Base-by-base conservation (phyloP, 2,329 filamentous ascomycete genomes). In the Diaporthe aspalathi region DNA sequence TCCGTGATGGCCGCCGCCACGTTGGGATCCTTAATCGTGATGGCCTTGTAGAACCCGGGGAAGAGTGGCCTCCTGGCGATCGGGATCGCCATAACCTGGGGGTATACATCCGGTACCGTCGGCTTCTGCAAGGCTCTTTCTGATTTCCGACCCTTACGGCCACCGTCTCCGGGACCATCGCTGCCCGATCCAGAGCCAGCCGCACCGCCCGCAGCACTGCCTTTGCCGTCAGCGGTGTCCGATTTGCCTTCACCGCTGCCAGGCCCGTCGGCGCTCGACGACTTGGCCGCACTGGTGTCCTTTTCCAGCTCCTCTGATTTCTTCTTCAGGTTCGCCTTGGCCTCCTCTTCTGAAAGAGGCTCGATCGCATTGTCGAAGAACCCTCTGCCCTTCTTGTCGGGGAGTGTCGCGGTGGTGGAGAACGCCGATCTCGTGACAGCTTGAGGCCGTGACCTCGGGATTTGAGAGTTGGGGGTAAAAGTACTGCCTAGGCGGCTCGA, bases 21-120 rank as follows among this genome's bases (percentile, higher is more conserved):
- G 76, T 96, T 93, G 22, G 93, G 93, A 78, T 99, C 94, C 79
- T 94, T 92, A 76, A 99, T 97, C 4, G 95, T 99, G 76, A 99
- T 96, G 12, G 96, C 95, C 83, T 99, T 99, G 85, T 99, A 99
- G 83, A 98, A 99, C 1, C 96, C 96, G 1, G 96, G 96, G 82
- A 98, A 99, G 16, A 99, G 85, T 14, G 96, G 96, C 67, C 96
- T 89, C 81, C 97, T 94, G 35, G 94, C 93, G 77, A 99, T 98
- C 9, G 96, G 96, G 70, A 99, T 97, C 2, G 95, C 95, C 88
- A 99, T 94, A 69, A 99, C 95, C 80, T 98, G 96, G 4, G 96
- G 96, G 80, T 99, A 99, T 53, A 98, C 91, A 73, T 99, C 96
- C 17, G 96, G 96, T 17, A 98, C 92, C 3, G 92, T 90, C 1